Conservation (phyloP, 345 rosid genomes). For the Carallia brachiata region DNA sequence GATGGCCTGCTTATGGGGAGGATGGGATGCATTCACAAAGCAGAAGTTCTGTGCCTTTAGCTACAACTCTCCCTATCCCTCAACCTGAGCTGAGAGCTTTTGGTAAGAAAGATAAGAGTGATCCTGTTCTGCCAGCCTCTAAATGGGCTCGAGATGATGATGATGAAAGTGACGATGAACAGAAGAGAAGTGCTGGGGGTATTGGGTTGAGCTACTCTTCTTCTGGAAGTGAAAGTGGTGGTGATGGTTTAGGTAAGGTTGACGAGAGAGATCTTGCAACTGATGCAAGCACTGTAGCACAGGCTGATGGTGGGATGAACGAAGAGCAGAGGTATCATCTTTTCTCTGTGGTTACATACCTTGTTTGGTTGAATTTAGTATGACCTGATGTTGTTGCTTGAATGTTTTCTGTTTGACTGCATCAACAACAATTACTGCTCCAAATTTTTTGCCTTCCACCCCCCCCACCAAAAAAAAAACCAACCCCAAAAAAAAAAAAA, state of each 20-base stretch:
- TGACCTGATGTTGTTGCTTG: too few relatives aligned
- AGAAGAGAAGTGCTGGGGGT: slow-evolving; percentile 49
- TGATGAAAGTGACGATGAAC: slow-evolving; percentile 85
- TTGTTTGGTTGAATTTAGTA: background rate
- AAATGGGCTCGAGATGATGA: slow-evolving; percentile 98
- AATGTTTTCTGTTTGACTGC: too few relatives aligned
- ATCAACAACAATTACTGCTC: too few relatives aligned
- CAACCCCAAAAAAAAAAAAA: too few relatives aligned
- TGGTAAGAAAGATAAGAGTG: slow-evolving; percentile 64
- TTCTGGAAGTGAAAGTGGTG: slow-evolving; percentile 85
- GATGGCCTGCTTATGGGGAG: slow-evolving; percentile 45
- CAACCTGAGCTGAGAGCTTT: slow-evolving; percentile 71
- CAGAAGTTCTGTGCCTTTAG: slow-evolving; percentile 39
- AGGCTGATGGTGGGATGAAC: slow-evolving; percentile 61
- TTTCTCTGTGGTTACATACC: background rate
- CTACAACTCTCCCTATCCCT: slow-evolving; percentile 47
- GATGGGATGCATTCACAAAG: slow-evolving; percentile 42
- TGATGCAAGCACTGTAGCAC: slow-evolving; percentile 44
- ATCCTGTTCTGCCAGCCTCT: slow-evolving; percentile 79
- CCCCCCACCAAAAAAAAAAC: too few relatives aligned
- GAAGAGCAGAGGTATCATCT: slow-evolving; percentile 81
- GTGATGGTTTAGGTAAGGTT: slow-evolving; percentile 49
- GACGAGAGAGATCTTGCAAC: slow-evolving; percentile 60
- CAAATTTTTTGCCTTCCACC: too few relatives aligned
- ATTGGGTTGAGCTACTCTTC: slow-evolving; percentile 80